Conservation (phyloP, 768 basidiomycete species). For the Gloeostereum incarnatum region DNA sequence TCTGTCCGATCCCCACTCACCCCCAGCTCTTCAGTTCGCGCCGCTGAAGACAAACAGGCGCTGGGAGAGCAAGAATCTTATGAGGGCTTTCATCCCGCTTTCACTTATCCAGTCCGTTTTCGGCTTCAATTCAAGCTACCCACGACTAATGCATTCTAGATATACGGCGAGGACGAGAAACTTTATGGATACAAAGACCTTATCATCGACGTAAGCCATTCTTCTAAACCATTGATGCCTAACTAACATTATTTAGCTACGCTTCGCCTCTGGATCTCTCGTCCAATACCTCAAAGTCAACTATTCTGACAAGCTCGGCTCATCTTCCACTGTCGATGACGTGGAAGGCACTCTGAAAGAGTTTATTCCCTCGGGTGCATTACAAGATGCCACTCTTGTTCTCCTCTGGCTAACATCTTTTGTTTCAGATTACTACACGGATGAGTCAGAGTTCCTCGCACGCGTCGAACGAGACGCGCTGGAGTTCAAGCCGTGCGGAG, state of each 20-base stretch:
- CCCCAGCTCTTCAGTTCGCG: slow-evolving; percentile 47
- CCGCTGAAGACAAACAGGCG: slow-evolving; percentile 51
- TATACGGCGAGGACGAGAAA: slow-evolving; percentile 94
- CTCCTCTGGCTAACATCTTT: neutral
- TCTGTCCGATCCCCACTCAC: neutral
- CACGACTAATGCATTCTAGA: slow-evolving; percentile 36
- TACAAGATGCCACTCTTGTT: neutral
- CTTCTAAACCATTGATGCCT: neutral
- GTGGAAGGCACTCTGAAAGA: slow-evolving; percentile 68
- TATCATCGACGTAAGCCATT: slow-evolving; percentile 60
- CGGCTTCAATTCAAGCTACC: neutral
- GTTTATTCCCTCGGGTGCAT: slow-evolving; percentile 65
- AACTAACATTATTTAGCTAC: slow-evolving; percentile 37
- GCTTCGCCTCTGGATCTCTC: slow-evolving; percentile 84
- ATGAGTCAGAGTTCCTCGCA: slow-evolving; percentile 55
- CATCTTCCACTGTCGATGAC: slow-evolving; percentile 73
- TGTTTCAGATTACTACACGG: slow-evolving; percentile 57
- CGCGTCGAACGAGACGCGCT: slow-evolving; percentile 73
- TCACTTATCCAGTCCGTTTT: slow-evolving; percentile 82
- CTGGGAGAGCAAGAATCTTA: slow-evolving; percentile 50
- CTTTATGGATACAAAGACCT: slow-evolving; percentile 91
- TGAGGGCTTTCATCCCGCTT: slow-evolving; percentile 71
- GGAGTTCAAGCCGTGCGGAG: slow-evolving; percentile 70
- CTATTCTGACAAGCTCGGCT: slow-evolving; percentile 57
- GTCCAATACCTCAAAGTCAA: slow-evolving; percentile 62